A percentile compares a stretch with the other conserved stretches of the same genome.
phyloP scores from a whole-genome alignment of 495 filamentous ascomycete species.

The Acidomyces sp. region DNA sequence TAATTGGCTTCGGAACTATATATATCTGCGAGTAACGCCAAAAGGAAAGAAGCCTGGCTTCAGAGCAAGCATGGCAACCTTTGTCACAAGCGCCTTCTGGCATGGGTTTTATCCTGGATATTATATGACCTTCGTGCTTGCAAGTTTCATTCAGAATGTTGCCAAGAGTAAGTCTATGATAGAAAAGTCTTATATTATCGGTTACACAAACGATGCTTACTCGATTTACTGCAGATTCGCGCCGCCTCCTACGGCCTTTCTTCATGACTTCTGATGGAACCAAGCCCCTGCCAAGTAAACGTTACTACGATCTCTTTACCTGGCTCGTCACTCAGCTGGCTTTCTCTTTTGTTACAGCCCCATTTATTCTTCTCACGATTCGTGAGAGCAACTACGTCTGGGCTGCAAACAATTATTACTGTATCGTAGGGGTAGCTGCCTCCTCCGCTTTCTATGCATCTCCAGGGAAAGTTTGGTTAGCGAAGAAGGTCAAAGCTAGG shows the following conservation, averaged over 20 bases:
- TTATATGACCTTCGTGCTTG: constrained; percentile 80
- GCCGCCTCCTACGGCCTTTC: constrained; percentile 81
- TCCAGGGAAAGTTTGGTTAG: constrained; percentile 53
- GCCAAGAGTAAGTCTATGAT: constrained; percentile 67
- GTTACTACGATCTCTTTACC: constrained; percentile 73
- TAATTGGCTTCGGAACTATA: constrained; percentile 87
- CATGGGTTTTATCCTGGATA: constrained; percentile 97
- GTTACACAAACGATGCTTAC: neutral
- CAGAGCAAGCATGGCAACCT: constrained; percentile 85
- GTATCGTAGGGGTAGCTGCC: constrained; percentile 48
- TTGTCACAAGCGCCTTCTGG: constrained; percentile 89
- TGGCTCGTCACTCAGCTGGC: constrained; percentile 68
- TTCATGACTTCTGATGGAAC: constrained; percentile 67
- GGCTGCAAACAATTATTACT: constrained; percentile 82
- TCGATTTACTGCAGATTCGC: constrained; percentile 52
- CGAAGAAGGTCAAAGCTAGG: constrained; percentile 46
- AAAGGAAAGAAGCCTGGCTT: constrained; percentile 95
- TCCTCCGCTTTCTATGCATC: constrained; percentile 67
- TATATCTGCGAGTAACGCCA: constrained; percentile 90
- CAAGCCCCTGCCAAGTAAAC: constrained; percentile 54
- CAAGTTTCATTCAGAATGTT: constrained; percentile 76
- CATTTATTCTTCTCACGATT: constrained; percentile 72
- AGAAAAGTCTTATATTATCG: too few species aligned
- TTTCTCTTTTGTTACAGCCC: constrained; percentile 67
- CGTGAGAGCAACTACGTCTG: constrained; percentile 55